These are phyloP conservation scores for Xylogone sp. DNA, from an alignment of 2,329 filamentous ascomycete species.

Conservation along the genomic window DNA sequence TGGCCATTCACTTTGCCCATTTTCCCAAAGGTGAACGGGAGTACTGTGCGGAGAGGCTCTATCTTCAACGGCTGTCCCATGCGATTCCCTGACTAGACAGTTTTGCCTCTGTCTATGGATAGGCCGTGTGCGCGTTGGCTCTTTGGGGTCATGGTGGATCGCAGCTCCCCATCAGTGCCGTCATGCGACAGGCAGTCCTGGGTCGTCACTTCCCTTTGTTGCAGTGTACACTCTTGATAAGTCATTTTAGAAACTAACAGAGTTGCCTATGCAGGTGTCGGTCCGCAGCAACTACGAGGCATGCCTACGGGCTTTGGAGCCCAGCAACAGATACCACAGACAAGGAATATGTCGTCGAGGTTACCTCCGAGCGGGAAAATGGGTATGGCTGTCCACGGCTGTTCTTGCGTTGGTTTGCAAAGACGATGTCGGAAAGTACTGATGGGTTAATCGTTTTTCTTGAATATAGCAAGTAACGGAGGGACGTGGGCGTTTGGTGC, in stretches of 20 bases:
- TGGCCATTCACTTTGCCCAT: neutral
- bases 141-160: neutral
- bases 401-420: neutral
- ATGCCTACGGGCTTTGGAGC: slow-evolving; percentile 57
- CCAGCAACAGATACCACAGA: slow-evolving; percentile 54
- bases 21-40: no score
- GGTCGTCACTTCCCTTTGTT: neutral
- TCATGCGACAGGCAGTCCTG: neutral
- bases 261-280: slow-evolving; percentile 31
- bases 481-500: slow-evolving; percentile 59
- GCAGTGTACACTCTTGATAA: neutral
- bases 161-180: neutral
- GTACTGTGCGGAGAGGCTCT: no score
- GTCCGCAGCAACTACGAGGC: slow-evolving; percentile 59
- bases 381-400: slow-evolving; percentile 41
- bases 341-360: slow-evolving; percentile 52
- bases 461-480: slow-evolving; percentile 29
- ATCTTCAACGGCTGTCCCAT: neutral
- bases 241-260: neutral
- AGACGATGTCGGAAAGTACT: slow-evolving; percentile 8
- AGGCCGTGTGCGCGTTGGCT: neutral
- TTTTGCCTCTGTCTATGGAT: neutral
- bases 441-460: slow-evolving; percentile 14
- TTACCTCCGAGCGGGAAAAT: slow-evolving; percentile 64
- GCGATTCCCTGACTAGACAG: neutral